Evolutionary conservation across 2,329 filamentous ascomycete genomes (phyloP).

Genomic region (Clonostachys byssicola): DNA sequence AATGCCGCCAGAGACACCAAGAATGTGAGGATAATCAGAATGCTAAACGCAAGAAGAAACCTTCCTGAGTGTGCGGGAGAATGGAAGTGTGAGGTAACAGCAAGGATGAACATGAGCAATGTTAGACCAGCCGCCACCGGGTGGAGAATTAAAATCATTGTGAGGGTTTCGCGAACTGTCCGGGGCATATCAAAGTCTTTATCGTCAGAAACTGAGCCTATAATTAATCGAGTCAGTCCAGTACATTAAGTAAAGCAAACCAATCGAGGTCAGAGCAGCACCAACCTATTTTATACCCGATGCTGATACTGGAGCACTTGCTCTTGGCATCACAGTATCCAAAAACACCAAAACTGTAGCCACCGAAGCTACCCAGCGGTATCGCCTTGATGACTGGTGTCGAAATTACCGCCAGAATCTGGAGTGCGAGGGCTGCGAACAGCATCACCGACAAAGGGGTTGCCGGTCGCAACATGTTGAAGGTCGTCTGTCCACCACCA

Average conservation of each 20-base stretch:
- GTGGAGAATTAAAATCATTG: conserved; percentile 86
- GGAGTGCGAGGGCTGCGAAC: conserved; percentile 76
- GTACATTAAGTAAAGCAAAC: neutral
- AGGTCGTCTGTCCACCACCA: conserved; percentile 21
- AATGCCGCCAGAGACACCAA: conserved; percentile 83
- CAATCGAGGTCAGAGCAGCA: conserved; percentile 9
- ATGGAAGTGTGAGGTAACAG: conserved; percentile 80
- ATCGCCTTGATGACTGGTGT: conserved; percentile 85
- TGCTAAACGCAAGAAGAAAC: conserved; percentile 80
- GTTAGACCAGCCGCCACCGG: conserved; percentile 85
- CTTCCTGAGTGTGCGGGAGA: conserved; percentile 83
- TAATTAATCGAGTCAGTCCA: neutral
- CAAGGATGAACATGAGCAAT: conserved; percentile 77
- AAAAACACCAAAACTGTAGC: conserved; percentile 86
- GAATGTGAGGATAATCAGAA: conserved; percentile 81
- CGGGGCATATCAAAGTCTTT: conserved; percentile 52
- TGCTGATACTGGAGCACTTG: conserved; percentile 66
- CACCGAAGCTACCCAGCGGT: conserved; percentile 72
- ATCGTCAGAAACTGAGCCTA: neutral
- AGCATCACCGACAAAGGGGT: conserved; percentile 87
- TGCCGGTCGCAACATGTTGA: conserved; percentile 78
- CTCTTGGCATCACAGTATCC: conserved; percentile 68
- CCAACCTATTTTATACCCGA: conserved; percentile 85
- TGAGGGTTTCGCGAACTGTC: conserved; percentile 60
- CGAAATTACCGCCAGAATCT: conserved; percentile 85